Evolutionary conservation across 345 rosid genomes (phyloP).

Genomic region (Populus ilicifolia): DNA sequence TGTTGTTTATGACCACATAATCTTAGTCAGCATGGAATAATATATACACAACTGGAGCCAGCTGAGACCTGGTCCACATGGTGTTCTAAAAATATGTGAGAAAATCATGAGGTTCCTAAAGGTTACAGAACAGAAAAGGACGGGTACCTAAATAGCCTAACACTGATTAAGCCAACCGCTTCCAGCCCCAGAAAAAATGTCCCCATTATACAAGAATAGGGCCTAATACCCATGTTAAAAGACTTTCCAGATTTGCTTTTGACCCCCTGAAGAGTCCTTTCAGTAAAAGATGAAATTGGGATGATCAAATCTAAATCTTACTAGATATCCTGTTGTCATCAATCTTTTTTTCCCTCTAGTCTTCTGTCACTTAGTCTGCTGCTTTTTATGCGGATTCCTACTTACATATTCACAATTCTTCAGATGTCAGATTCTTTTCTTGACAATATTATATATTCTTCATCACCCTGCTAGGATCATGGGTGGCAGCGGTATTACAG

Average conservation of each 20-base stretch:
- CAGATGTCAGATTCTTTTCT: neutral
- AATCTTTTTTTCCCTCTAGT: neutral
- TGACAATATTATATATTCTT: neutral
- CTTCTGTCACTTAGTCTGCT: neutral
- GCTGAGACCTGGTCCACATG: neutral
- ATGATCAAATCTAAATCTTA: neutral
- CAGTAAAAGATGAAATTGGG: neutral
- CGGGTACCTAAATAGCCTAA: neutral
- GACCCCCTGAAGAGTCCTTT: neutral
- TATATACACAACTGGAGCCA: neutral
- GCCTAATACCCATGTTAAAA: neutral
- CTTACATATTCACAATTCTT: neutral
- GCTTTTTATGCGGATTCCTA: neutral
- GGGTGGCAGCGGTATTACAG: neutral
- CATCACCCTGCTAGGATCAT: neutral
- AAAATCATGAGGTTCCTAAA: neutral
- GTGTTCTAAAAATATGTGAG: neutral
- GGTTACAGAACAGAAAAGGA: neutral
- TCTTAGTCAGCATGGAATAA: neutral
- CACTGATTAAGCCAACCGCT: neutral
- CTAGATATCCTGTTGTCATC: neutral
- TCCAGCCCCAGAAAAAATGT: neutral
- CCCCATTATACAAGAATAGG: too few species aligned
- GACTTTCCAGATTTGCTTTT: neutral
- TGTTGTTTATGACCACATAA: neutral